Conservation (phyloP, 345 rosid genomes). For the Eucalyptus melliodora region DNA sequence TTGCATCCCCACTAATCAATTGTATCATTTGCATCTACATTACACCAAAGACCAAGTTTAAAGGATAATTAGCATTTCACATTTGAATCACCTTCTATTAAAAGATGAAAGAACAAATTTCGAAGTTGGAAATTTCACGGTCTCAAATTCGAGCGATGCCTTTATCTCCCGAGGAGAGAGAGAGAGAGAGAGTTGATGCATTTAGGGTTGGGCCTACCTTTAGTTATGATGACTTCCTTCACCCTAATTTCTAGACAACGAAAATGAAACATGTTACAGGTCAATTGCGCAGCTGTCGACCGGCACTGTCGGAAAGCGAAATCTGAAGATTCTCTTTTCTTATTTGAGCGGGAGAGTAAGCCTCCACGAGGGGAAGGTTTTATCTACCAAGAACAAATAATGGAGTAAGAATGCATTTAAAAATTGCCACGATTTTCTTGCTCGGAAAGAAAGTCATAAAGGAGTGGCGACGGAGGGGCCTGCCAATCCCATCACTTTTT, state of each 20-base stretch:
- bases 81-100: not conserved
- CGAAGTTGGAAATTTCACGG: not conserved
- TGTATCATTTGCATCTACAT: not conserved
- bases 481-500: not conserved
- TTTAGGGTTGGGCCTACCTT: not conserved
- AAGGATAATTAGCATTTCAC: not conserved
- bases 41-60: not conserved
- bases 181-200: not conserved
- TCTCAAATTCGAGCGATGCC: not conserved
- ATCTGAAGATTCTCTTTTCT: not conserved
- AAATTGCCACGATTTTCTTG: not conserved
- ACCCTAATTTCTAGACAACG: not conserved
- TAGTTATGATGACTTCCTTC: not conserved
- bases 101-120: not conserved
- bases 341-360: not conserved
- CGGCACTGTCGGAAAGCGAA: not conserved
- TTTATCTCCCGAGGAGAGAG: not conserved
- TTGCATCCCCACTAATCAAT: not conserved
- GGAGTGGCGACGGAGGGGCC: not conserved
- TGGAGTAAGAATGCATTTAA: not conserved
- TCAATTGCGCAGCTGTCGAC: not conserved
- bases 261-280: not conserved
- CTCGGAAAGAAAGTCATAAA: not conserved
- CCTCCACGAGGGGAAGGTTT: not conserved
- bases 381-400: not conserved